Base-by-base conservation (phyloP, 345 rosid genomes). In the Lumnitzera racemosa region DNA sequence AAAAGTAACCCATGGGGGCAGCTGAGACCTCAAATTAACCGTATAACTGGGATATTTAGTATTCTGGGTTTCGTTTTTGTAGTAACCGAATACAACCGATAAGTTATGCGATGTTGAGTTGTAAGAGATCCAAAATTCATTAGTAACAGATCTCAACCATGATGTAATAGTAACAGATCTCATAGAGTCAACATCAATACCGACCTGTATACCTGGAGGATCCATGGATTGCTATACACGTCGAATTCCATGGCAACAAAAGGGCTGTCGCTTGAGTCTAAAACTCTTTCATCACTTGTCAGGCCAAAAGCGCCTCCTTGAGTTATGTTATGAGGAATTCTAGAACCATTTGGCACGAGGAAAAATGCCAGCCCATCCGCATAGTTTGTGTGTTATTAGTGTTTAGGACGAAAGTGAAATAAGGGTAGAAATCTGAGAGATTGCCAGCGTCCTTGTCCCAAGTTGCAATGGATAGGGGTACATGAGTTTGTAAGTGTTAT, bases 341-440 rank as follows among this genome's bases (percentile, higher is more conserved):
- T 17, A 36, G 69, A 65, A 15, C 69, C 69, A 5, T 29, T 17
- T 11, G 64, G 64, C 11, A 55, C 70, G 1, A 67, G 55, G 48
- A 67, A 67, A 50, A 67, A 67, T 11, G 65, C 29, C 17, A 67
- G 12, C 36, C 70, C 70, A 2, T 53, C 49, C 25, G 14, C 65
- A 9, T 46, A n/a, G 8, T 11, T 2, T 2, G 29, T 0, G 0
- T 24, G 65, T 17, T 27, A 2, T 2, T 12, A 0, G 70, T 47
- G 24, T 46, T 5, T 55, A 59, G 25, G 49, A 2, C 13, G 59
- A 48, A 59, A n/a, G 60, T 13, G 54, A 67, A 67, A 47, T 36
- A 36, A 8, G 70, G 60, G n/a, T 2, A 12, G 60, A 67, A 59
- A 41, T 49, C 48, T 8, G 65, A 52, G 11, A 55, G 48, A 13